These are phyloP conservation scores for Paracoccidioides brasiliensis DNA, from an alignment of 2,329 filamentous ascomycete species.

Conservation along the genomic window DNA sequence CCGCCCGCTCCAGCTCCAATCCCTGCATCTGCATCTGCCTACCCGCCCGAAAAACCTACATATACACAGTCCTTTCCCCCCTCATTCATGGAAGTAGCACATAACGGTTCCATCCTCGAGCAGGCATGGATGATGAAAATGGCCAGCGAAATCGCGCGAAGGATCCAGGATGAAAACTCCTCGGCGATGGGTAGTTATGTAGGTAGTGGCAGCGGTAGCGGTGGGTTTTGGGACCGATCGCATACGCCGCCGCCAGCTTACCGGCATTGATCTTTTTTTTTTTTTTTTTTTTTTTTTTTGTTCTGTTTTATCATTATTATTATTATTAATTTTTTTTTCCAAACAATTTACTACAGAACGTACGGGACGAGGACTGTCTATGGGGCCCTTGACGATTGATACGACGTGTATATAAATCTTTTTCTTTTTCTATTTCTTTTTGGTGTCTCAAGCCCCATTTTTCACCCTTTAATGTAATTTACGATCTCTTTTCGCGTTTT, in stretches of 20 bases:
- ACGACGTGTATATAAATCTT: neutral
- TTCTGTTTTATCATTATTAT: neutral
- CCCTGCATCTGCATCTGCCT: neutral
- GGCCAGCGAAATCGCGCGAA: conserved; percentile 73
- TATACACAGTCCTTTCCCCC: neutral
- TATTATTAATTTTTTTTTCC: neutral
- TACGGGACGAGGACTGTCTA: too few species aligned
- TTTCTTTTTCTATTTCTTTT: neutral
- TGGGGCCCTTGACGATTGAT: too few species aligned
- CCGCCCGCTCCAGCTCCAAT: neutral
- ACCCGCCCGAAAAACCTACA: neutral
- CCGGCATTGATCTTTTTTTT: conserved; percentile 21
- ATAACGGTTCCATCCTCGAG: conserved; percentile 29
- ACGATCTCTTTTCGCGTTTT: too few species aligned
- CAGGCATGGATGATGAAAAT: conserved; percentile 49
- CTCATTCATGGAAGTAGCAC: conserved; percentile 7
- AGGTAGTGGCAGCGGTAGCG: conserved; percentile 18
- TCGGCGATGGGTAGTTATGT: conserved; percentile 19
- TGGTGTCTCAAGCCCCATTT: too few species aligned
- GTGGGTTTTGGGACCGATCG: conserved; percentile 27
- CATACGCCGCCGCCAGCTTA: conserved; percentile 33
- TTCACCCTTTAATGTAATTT: too few species aligned
- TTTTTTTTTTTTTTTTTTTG: neutral
- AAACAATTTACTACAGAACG: neutral
- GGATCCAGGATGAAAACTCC: conserved; percentile 72